A percentile compares a stretch with the other conserved stretches of the same genome.
phyloP scores from a whole-genome alignment of 2,329 filamentous ascomycete species.

The Fusarium camptoceras region DNA sequence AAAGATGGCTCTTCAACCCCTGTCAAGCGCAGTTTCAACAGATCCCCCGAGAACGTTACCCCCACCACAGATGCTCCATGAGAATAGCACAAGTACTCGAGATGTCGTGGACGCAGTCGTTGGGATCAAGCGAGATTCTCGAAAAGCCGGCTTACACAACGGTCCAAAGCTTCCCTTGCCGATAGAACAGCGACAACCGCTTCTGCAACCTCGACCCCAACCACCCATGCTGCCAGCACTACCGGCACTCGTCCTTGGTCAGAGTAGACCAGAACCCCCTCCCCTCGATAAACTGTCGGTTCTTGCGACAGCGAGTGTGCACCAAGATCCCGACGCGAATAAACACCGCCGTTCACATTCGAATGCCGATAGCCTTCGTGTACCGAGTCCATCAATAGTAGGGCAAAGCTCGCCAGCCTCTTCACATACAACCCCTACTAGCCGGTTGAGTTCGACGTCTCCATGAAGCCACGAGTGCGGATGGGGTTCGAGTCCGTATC shows the following conservation, averaged over 20 bases:
- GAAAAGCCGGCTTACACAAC: slow-evolving; percentile 14
- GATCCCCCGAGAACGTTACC: slow-evolving; percentile 30
- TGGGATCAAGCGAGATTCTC: slow-evolving; percentile 44
- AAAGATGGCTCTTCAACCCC: slow-evolving; percentile 39
- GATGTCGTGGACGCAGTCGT: slow-evolving; percentile 46
- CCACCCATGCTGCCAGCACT: slow-evolving; percentile 34
- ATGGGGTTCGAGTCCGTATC: slow-evolving; percentile 34
- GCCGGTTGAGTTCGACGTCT: slow-evolving; percentile 41
- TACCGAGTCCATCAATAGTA: slow-evolving; percentile 39
- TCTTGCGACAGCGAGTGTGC: slow-evolving; percentile 53
- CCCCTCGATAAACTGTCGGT: slow-evolving; percentile 54
- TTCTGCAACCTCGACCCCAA: slow-evolving; percentile 41
- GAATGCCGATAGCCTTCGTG: slow-evolving; percentile 40
- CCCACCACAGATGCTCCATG: slow-evolving; percentile 22
- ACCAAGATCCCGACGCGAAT: slow-evolving; percentile 44
- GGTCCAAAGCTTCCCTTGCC: slow-evolving; percentile 22
- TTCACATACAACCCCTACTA: slow-evolving; percentile 38
- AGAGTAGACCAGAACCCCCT: slow-evolving; percentile 35
- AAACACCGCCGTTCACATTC: slow-evolving; percentile 39
- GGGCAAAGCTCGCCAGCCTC: slow-evolving; percentile 41
- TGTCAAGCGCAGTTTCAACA: slow-evolving; percentile 37
- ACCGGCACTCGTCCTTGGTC: slow-evolving; percentile 44
- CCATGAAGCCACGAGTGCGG: slow-evolving; percentile 41
- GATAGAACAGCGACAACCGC: slow-evolving; percentile 37
- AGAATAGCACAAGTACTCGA: slow-evolving; percentile 40